Conservation (phyloP, 2,329 filamentous ascomycete genomes). For the Nemania serpens region DNA sequence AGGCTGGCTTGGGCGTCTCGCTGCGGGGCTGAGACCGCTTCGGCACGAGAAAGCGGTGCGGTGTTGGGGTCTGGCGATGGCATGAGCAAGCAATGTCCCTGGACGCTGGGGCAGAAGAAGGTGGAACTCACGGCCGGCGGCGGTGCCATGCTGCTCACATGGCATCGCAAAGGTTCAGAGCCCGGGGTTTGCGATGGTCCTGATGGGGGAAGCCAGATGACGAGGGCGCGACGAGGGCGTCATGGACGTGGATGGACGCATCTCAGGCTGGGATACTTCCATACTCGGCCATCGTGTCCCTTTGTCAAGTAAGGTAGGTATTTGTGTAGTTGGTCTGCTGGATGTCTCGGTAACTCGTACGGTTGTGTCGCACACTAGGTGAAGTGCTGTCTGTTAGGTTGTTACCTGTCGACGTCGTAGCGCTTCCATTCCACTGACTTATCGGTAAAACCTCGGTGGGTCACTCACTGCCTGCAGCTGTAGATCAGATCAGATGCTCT, state of each 20-base stretch:
- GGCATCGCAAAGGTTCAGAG: conserved; percentile 6
- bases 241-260: conserved; percentile 13
- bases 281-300: background rate
- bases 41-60: conserved; percentile 41
- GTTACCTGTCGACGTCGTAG: too few relatives aligned
- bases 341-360: too few relatives aligned
- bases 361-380: too few relatives aligned
- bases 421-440: too few relatives aligned
- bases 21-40: conserved; percentile 37
- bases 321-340: background rate
- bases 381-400: too few relatives aligned
- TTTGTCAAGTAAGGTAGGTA: background rate
- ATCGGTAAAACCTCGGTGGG: background rate
- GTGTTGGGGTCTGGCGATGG: conserved; percentile 39
- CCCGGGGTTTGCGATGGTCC: background rate
- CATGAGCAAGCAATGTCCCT: conserved; percentile 3
- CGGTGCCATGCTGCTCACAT: conserved; percentile 31
- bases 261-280: conserved; percentile 3
- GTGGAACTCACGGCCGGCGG: conserved; percentile 34
- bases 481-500: too few relatives aligned
- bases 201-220: background rate
- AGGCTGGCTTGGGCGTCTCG: conserved; percentile 36
- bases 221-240: conserved; percentile 14
- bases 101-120: too few relatives aligned
- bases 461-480: too few relatives aligned